Base-by-base conservation (phyloP, 2,329 filamentous ascomycete species). In the Scytalidium lignicola region DNA sequence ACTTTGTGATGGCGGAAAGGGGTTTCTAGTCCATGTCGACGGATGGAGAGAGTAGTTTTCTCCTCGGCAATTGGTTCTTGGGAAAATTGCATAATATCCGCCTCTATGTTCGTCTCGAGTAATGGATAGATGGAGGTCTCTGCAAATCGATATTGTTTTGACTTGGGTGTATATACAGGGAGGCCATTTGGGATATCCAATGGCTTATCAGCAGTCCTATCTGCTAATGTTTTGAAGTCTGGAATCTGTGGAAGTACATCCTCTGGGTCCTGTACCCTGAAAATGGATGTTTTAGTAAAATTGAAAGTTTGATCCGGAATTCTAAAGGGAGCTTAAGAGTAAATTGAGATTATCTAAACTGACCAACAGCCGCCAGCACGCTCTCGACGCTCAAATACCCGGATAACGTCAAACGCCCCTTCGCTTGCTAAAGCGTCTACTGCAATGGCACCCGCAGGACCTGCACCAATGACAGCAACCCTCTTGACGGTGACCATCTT, bases 301-400 rank as follows among this genome's bases (percentile, higher is more conserved):
- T 5, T 5, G n/a, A n/a, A n/a, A n/a, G n/a, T n/a, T n/a, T n/a
- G n/a, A n/a, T n/a, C n/a, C n/a, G n/a, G n/a, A n/a, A n/a, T n/a
- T n/a, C n/a, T n/a, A n/a, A n/a, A n/a, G n/a, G n/a, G n/a, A n/a
- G n/a, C n/a, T n/a, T 10, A 26, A 10, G 10, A 10, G 23, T 26
- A 10, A 26, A 26, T 26, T 10, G 23, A 26, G 10, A 26, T 26
- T 10, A 26, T 26, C 23, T 26, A 37, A 37, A 53, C 72, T 62
- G 62, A 83, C 82, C 81, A 85, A 48, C 77, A 82, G 17, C 82
- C 82, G 45, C 81, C 82, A 1, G 79, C 69, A 13, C 70, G 72
- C 52, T 81, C 77, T 45, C 79, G 73, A 22, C 81, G 69, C 59
- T 85, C 82, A 59, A 85, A 85, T 0, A 85, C 78, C 5, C 78